A percentile compares a stretch with the other conserved stretches of the same genome.
These are phyloP conservation scores for Pseudophaeomoniella oleicola DNA, from an alignment of 2,329 filamentous ascomycete species.

Conservation along the genomic window DNA sequence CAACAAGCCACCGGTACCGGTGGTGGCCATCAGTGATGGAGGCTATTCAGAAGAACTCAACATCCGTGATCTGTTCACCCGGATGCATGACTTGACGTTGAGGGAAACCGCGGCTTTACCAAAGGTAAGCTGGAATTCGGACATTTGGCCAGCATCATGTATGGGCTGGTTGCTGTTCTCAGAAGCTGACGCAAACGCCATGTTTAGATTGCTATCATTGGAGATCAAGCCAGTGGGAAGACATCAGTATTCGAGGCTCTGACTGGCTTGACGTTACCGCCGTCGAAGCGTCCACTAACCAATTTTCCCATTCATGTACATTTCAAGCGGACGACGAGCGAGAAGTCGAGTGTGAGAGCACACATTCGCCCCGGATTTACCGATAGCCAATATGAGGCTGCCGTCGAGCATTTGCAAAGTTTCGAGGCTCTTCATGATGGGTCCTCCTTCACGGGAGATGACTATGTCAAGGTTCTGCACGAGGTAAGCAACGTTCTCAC, in stretches of 20 bases:
- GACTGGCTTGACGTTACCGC: constrained; percentile 44
- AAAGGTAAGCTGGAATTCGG: too few species aligned
- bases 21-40: neutral
- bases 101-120: neutral
- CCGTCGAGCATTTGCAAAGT: neutral
- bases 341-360: constrained; percentile 13
- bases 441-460: neutral
- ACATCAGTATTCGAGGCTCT: constrained; percentile 53
- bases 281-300: constrained; percentile 23
- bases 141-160: neutral
- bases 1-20: too few species aligned
- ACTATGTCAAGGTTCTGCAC: neutral
- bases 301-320: constrained; percentile 32
- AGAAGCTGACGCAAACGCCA: neutral
- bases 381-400: neutral
- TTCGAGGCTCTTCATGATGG: neutral
- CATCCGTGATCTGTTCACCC: neutral
- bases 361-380: neutral
- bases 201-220: constrained; percentile 39
- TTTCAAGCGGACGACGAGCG: constrained; percentile 17
- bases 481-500: neutral
- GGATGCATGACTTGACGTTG: neutral
- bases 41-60: neutral
- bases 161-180: too few species aligned
- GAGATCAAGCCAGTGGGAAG: constrained; percentile 48